These are phyloP conservation scores for Aspergillaceae sp. DNA, from an alignment of 2,329 filamentous ascomycete species.

Conservation along the genomic window DNA sequence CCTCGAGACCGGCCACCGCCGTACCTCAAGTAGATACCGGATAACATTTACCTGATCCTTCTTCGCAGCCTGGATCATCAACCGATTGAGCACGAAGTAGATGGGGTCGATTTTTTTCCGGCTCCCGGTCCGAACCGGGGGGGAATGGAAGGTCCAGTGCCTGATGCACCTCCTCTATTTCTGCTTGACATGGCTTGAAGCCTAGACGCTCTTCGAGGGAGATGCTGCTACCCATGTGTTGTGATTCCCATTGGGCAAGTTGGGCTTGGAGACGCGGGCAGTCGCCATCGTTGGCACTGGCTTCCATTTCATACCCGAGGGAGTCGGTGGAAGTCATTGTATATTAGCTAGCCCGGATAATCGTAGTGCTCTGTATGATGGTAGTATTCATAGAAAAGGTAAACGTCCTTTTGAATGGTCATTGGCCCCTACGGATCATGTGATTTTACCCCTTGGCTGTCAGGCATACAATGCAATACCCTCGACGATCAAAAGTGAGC, in stretches of 20 bases:
- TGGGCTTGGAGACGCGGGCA: not conserved
- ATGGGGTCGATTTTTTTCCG: not conserved
- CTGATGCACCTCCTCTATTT: not conserved
- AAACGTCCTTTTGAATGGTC: not conserved
- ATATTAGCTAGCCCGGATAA: not conserved
- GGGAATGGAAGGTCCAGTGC: not conserved
- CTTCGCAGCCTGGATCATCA: slow-evolving; percentile 1
- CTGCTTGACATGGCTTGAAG: not conserved
- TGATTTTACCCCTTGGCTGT: too few relatives aligned
- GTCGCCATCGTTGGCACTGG: not conserved
- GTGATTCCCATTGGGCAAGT: not conserved
- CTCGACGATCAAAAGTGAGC: too few relatives aligned
- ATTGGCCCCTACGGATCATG: too few relatives aligned
- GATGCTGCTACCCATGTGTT: not conserved
- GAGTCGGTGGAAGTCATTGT: not conserved
- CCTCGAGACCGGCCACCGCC: not conserved
- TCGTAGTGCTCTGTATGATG: not conserved
- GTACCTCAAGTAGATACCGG: not conserved
- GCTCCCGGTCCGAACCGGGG: slow-evolving; percentile 1
- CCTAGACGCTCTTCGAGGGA: not conserved
- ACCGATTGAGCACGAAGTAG: not conserved
- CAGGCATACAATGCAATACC: too few relatives aligned
- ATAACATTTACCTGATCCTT: not conserved
- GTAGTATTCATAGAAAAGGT: not conserved
- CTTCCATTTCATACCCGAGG: not conserved